Base-by-base conservation (phyloP, 2,329 filamentous ascomycete species). In the Diaporthe velutina region DNA sequence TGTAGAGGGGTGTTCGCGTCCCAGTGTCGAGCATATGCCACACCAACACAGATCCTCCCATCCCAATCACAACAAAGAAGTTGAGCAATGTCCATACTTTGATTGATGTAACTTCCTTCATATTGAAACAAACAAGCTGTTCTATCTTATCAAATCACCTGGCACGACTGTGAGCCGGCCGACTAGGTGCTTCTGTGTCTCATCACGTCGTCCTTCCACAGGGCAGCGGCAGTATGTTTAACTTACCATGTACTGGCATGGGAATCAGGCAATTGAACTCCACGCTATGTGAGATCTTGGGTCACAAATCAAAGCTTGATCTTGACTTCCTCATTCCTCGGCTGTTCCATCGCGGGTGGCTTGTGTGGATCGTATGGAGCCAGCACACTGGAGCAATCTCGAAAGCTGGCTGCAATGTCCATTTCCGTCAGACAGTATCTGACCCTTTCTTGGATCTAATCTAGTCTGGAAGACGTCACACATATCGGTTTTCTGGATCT, bases 361-460 rank as follows among this genome's bases (percentile, higher is more conserved):
- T 30, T 12, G 4, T 9, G 5, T 52, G 28, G 33, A 38, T 40
- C 35, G 9, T 30, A 22, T 54, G 48, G 64, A 52, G 48, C 48
- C 48, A 68, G 64, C 64, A 54, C 48, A 54, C 17, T 6, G 17
- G n/a, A 40, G 33, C 45, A 40, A 30, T 54, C 19, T 68, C 33
- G n/a, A 25, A 25, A 38, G n/a, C n/a, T 35, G 22, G 33, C 30
- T 40, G 48, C 48, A 54, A 68, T 54, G n/a, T 28, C 17, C 33
- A 25, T 2, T 25, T 30, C 33, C n/a, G 64, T 68, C 48, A 68
- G 33, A 68, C 64, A 19, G 64, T 68, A 68, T 68, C 64, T 40
- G 64, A 22, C 15, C 4, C 17, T 19, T 50, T 54, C 8, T 40
- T 68, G 64, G 64, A 45, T 40, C 13, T 28, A 19, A 54, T 68